phyloP scores from a whole-genome alignment of 805 yeast genomes.

The Brettanomyces custersianus region DNA sequence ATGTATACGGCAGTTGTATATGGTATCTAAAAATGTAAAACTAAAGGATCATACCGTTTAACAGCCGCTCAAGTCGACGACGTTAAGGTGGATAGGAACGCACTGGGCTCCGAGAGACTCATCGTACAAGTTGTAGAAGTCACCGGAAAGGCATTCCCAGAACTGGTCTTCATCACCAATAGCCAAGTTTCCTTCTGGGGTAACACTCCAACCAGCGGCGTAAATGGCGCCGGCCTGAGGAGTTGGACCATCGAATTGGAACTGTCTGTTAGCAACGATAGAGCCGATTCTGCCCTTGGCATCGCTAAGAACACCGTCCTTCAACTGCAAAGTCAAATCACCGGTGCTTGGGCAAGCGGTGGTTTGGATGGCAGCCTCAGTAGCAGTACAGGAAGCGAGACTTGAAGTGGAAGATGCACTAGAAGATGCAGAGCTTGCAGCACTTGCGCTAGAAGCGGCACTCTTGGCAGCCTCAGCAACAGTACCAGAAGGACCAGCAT shows the following conservation, averaged over 20 bases:
- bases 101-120: constrained; percentile 39
- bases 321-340: constrained; percentile 36
- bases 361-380: constrained; percentile 11
- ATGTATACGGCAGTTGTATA: no score
- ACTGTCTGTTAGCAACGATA: constrained; percentile 53
- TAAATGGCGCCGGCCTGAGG: constrained; percentile 51
- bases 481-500: constrained; percentile 14
- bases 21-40: no score
- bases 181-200: constrained; percentile 37
- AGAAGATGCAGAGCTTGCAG: constrained; percentile 24
- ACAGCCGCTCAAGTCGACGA: constrained; percentile 33
- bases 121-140: constrained; percentile 51
- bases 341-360: constrained; percentile 28
- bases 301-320: constrained; percentile 35
- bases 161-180: constrained; percentile 38
- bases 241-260: constrained; percentile 60
- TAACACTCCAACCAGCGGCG: constrained; percentile 44
- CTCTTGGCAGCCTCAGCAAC: constrained; percentile 19
- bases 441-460: constrained; percentile 30
- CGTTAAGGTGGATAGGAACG: constrained; percentile 33
- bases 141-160: constrained; percentile 48
- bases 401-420: constrained; percentile 19
- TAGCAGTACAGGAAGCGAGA: constrained; percentile 16
- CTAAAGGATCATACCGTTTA: no score
- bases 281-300: constrained; percentile 45